Evolutionary conservation across 106 monocot genomes (phyloP).

Genomic region (Triglochin maritima): DNA sequence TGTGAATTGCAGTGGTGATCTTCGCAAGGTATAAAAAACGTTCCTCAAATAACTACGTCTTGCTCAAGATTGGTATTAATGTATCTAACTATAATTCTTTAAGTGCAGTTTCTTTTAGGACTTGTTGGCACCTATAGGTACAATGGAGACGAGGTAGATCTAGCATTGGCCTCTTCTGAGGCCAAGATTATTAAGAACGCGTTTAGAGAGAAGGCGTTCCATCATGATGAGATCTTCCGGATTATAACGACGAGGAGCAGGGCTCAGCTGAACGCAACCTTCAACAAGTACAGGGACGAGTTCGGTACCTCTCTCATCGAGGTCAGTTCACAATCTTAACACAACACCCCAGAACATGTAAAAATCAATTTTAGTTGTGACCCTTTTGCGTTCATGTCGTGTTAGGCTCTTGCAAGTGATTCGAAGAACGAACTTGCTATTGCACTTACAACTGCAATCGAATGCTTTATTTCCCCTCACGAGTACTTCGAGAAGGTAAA

Average conservation of each 20-base stretch:
- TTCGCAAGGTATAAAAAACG: slow-evolving; percentile 10
- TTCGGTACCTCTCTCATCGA: slow-evolving; percentile 46
- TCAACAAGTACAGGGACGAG: slow-evolving; percentile 70
- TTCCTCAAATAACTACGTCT: no score
- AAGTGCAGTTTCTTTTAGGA: slow-evolving; percentile 54
- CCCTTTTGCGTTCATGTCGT: neutral
- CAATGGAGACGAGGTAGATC: slow-evolving; percentile 43
- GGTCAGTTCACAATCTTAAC: slow-evolving; percentile 18
- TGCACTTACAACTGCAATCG: slow-evolving; percentile 39
- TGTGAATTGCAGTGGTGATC: slow-evolving; percentile 11
- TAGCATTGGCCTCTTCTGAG: slow-evolving; percentile 44
- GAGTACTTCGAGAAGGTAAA: slow-evolving; percentile 82
- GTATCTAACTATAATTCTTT: neutral
- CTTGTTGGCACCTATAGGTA: slow-evolving; percentile 65
- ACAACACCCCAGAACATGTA: neutral
- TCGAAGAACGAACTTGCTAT: slow-evolving; percentile 34
- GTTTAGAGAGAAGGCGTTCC: slow-evolving; percentile 32
- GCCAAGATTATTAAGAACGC: slow-evolving; percentile 49
- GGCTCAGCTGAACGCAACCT: slow-evolving; percentile 77
- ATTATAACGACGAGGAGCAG: slow-evolving; percentile 89
- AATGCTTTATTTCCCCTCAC: slow-evolving; percentile 41
- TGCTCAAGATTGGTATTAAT: no score
- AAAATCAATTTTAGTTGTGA: neutral
- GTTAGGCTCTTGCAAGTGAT: slow-evolving; percentile 31
- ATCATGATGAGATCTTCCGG: slow-evolving; percentile 55